A percentile compares a stretch with the other conserved stretches of the same genome.
Conservation (phyloP, 2,329 filamentous ascomycete species). For the Dichotomopilus funicola region DNA sequence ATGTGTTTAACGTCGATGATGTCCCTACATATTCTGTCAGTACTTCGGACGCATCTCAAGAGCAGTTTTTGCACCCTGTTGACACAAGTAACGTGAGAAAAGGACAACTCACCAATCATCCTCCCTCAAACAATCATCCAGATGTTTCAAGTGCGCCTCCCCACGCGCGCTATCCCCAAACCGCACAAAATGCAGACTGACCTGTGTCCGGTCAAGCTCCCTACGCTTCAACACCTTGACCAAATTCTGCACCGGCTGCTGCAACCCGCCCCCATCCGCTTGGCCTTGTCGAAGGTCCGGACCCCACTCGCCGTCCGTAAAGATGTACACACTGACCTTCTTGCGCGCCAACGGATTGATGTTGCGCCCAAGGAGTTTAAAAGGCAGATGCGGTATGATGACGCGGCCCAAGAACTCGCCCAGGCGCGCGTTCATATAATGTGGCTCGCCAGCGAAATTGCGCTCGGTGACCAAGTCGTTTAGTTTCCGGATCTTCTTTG, state of each 20-base stretch:
- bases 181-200: neutral
- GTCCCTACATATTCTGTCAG: neutral
- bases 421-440: neutral
- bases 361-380: neutral
- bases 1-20: neutral
- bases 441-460: neutral
- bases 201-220: neutral
- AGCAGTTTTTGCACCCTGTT: no score
- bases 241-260: neutral
- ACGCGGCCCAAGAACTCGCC: neutral
- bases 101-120: neutral
- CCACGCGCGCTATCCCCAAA: neutral
- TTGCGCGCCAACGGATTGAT: neutral
- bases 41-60: no score
- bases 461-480: neutral
- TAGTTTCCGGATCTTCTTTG: neutral
- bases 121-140: neutral
- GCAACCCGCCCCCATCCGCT: neutral
- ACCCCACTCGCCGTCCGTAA: conserved; percentile 2
- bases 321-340: neutral
- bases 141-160: neutral
- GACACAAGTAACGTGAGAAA: neutral
- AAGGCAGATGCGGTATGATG: neutral
- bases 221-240: neutral
- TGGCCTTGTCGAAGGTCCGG: neutral